Base-by-base conservation (phyloP, 2,329 filamentous ascomycete species). In the Chaetomiaceae sp. region DNA sequence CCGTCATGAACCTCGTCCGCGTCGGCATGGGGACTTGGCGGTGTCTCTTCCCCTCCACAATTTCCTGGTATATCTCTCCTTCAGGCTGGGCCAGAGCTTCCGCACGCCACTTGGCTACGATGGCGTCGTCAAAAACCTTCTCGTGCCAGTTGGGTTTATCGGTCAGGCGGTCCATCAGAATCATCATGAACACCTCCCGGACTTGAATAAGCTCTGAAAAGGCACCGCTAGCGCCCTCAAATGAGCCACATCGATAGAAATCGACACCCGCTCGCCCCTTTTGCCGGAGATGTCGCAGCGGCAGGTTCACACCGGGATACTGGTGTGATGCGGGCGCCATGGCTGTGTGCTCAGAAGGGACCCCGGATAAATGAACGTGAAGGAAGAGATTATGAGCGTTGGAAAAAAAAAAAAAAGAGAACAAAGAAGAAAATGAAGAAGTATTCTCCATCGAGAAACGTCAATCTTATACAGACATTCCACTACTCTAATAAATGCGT, bases 61-160 rank as follows among this genome's bases (percentile, higher is more conserved):
- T 47, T 14, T 41, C 20, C 7, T n/a, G 14, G 34, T 47, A 57
- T 5, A 62, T 30, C 25, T 45, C 42, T 5, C 58, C 53, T 30
- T 67, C 62, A 21, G 61, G 51, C 32, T 63, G 56, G 11, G 54
- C 52, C 27, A 67, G 48, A 18, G 66, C 63, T 51, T 71, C 68
- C 14, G 48, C 43, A 16, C 61, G 59, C 69, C 69, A 72, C 38
- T 65, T 67, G 42, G 54, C 60, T 23, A 67, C 63, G 43, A 70
- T 68, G 0, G 47, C 43, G 0, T 69, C 62, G 52, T 70, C 61
- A 51, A 67, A 67, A 8, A 71, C 62, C 50, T 71, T 69, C 16
- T 56, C 53, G 32, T 70, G 57, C 71, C 70, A 73, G 30, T 65
- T 59, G 0, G 62, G 59, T 56, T 72, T 73, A 58, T 73, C 69